Conservation (phyloP, 73 alveolate genomes). For the Loxodes magnus region DNA sequence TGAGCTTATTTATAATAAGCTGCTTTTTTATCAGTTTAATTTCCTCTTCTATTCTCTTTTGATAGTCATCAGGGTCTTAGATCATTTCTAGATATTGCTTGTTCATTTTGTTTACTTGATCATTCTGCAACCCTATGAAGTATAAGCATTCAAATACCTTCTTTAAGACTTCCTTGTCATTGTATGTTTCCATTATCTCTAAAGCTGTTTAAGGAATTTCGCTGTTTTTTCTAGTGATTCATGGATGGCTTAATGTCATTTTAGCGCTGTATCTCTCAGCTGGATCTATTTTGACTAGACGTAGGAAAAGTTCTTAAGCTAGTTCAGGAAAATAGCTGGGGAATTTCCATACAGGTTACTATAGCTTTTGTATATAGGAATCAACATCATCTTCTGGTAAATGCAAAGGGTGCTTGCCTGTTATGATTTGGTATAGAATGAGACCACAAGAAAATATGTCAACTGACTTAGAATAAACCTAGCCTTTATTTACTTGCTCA, state of each 20-base stretch:
- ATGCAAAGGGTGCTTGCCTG: conserved; percentile 55
- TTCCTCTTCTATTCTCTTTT: no score
- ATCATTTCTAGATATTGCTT: no score
- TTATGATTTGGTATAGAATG: conserved; percentile 28
- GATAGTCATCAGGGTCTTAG: no score
- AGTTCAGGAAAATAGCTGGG: conserved; percentile 4
- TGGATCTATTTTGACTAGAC: conserved; percentile 34
- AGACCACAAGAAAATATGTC: conserved; percentile 60
- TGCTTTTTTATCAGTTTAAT: no score
- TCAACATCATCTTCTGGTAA: conserved; percentile 15
- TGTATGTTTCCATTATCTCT: background rate
- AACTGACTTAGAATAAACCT: conserved; percentile 36
- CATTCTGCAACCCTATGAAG: no score
- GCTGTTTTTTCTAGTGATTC: conserved; percentile 47
- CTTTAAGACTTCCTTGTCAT: background rate
- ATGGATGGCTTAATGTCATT: conserved; percentile 50
- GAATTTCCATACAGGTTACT: conserved; percentile 5
- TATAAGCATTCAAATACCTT: no score
- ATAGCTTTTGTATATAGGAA: conserved; percentile 7
- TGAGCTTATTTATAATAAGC: no score
- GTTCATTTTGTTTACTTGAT: no score
- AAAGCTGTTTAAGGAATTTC: background rate
- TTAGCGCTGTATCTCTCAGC: conserved; percentile 41
- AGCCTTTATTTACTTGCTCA: conserved; percentile 37
- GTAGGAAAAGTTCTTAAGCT: conserved; percentile 34